Percentiles rank a stretch among this genome's conserved stretches.
Conservation (phyloP, 2,329 filamentous ascomycete species). For the Neurospora crassa region DNA sequence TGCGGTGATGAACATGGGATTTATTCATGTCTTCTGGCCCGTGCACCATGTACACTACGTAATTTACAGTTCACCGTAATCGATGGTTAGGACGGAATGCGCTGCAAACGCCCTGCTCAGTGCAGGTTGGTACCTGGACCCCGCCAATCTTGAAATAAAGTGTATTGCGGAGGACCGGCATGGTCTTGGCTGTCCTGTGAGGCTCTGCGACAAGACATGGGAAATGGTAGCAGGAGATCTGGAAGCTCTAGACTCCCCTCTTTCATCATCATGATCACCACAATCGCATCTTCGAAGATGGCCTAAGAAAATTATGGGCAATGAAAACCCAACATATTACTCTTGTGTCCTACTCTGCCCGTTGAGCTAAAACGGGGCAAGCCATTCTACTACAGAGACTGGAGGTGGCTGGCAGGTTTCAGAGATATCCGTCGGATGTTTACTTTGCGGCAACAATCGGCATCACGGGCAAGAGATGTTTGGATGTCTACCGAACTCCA, state of each 20-base stretch:
- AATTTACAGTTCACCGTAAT: not conserved
- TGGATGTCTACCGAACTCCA: not conserved
- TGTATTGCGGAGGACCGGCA: slow-evolving; percentile 8
- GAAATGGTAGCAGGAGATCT: not conserved
- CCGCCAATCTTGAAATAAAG: slow-evolving; percentile 1
- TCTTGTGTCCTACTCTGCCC: not conserved
- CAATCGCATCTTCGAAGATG: not conserved
- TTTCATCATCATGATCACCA: not conserved
- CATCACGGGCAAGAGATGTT: not conserved
- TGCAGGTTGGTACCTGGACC: not conserved
- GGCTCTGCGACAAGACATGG: slow-evolving; percentile 6
- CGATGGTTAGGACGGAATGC: not conserved
- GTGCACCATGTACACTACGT: not conserved
- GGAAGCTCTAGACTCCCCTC: not conserved
- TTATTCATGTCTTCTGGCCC: not conserved
- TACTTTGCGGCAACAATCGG: not conserved
- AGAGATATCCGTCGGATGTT: not conserved
- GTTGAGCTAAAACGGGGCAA: not conserved
- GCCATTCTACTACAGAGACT: not conserved
- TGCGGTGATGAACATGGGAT: not conserved
- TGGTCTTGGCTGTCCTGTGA: not conserved
- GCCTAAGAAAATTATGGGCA: not conserved
- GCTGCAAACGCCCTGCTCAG: not conserved
- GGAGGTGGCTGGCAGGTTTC: not conserved
- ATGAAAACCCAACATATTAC: not conserved